phyloP scores from a whole-genome alignment of 78 protist species.

The Trichosphaerium sp. region DNA sequence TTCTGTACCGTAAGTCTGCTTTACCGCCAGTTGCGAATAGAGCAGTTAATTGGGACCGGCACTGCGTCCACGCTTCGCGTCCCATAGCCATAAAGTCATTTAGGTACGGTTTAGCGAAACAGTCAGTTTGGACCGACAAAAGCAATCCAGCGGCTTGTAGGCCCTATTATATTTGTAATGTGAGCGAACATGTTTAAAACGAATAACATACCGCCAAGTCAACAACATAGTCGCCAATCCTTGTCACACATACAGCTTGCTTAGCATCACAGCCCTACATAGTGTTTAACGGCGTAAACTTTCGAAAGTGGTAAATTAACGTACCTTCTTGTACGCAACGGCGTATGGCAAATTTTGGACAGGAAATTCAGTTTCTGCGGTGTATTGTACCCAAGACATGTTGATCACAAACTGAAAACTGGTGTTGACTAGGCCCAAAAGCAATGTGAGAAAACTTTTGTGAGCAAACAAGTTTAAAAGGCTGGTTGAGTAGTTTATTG shows the following conservation, averaged over 20 bases:
- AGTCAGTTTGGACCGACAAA: no score
- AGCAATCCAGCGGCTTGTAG: no score
- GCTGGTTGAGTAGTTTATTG: no score
- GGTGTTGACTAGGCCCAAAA: no score
- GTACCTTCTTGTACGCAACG: conserved; percentile 20
- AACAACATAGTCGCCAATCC: conserved; percentile 70
- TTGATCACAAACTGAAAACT: no score
- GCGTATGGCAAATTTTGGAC: conserved; percentile 87
- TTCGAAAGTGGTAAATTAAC: not conserved
- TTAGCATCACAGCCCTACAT: not conserved
- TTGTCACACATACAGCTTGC: conserved; percentile 42
- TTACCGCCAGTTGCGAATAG: not conserved
- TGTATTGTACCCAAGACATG: no score
- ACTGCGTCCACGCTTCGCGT: conserved; percentile 49
- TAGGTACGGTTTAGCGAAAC: no score
- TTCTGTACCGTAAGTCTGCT: no score
- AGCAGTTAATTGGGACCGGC: no score
- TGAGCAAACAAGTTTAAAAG: no score
- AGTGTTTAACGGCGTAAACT: not conserved
- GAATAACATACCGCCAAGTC: conserved; percentile 45
- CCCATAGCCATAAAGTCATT: conserved; percentile 70
- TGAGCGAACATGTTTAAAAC: not conserved
- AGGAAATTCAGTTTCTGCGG: conserved; percentile 67
- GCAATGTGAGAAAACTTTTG: no score
- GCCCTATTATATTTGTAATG: conserved; percentile 2